These are phyloP conservation scores for Gnomoniopsis sp. DNA, from an alignment of 2,329 filamentous ascomycete species.

Conservation along the genomic window DNA sequence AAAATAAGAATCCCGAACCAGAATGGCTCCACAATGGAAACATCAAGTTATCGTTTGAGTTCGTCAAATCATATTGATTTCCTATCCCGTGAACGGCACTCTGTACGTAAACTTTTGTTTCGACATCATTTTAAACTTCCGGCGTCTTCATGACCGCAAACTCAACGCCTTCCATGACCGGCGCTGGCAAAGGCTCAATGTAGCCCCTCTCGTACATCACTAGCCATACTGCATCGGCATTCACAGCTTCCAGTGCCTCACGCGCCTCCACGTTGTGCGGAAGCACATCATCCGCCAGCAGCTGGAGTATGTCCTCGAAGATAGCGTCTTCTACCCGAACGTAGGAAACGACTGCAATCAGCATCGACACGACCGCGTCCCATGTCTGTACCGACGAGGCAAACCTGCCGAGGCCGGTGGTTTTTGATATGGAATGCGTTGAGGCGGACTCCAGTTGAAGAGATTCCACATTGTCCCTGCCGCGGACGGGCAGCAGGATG, in stretches of 20 bases:
- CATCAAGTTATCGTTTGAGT: too few species aligned
- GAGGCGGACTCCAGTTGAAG: conserved; percentile 16
- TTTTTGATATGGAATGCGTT: background rate
- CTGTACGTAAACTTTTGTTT: too few species aligned
- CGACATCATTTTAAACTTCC: background rate
- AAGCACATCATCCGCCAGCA: conserved; percentile 54
- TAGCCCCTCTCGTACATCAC: conserved; percentile 47
- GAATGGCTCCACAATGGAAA: too few species aligned
- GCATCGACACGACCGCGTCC: conserved; percentile 56
- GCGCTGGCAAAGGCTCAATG: conserved; percentile 33
- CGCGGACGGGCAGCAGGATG: conserved; percentile 32
- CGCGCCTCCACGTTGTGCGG: conserved; percentile 45
- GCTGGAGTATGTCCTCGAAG: conserved; percentile 67
- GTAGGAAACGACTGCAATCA: conserved; percentile 58
- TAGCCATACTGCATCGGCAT: conserved; percentile 77
- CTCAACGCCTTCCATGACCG: conserved; percentile 38
- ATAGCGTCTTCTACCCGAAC: conserved; percentile 64
- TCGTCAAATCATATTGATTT: too few species aligned
- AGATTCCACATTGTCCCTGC: conserved; percentile 19
- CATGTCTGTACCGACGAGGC: conserved; percentile 61
- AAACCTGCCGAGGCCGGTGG: conserved; percentile 51
- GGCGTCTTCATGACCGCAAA: conserved; percentile 29
- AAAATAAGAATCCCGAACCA: too few species aligned
- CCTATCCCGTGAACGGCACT: too few species aligned
- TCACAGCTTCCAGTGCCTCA: conserved; percentile 58